These are phyloP conservation scores for Penicillium bialowiezense DNA, from an alignment of 495 filamentous ascomycete genomes.

Conservation along the genomic window DNA sequence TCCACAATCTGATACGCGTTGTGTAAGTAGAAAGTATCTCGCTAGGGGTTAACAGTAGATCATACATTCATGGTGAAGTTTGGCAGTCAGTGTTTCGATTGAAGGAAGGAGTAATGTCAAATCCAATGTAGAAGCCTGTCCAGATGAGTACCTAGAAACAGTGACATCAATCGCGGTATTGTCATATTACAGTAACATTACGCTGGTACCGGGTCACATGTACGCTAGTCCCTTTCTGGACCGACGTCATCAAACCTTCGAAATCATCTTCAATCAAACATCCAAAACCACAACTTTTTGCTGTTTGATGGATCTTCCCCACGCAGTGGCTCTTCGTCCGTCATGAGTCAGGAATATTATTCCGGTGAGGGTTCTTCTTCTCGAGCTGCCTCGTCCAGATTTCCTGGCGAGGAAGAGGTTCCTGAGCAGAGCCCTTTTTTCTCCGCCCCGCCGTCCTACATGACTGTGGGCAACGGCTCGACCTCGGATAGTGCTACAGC, in stretches of 20 bases:
- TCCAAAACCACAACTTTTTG: slow-evolving; percentile 2
- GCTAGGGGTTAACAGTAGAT: background rate
- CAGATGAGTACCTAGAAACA: background rate
- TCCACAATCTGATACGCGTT: slow-evolving; percentile 69
- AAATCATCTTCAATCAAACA: slow-evolving; percentile 23
- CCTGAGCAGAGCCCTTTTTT: slow-evolving; percentile 28
- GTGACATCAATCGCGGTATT: slow-evolving; percentile 8
- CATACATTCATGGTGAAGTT: slow-evolving; percentile 60
- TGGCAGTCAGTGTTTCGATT: background rate
- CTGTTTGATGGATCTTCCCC: slow-evolving; percentile 15
- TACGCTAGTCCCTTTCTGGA: slow-evolving; percentile 21
- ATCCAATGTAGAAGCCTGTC: background rate
- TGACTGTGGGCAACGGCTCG: slow-evolving; percentile 83
- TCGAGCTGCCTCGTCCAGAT: slow-evolving; percentile 36
- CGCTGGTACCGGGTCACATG: slow-evolving; percentile 25
- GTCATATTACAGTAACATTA: slow-evolving; percentile 10
- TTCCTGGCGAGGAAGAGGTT: slow-evolving; percentile 27
- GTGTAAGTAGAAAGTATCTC: slow-evolving; percentile 2
- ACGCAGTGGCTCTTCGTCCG: slow-evolving; percentile 15
- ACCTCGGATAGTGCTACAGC: slow-evolving; percentile 70
- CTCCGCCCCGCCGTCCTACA: slow-evolving; percentile 60
- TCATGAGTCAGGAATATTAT: slow-evolving; percentile 75
- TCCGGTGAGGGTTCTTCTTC: slow-evolving; percentile 42
- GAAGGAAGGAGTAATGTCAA: background rate
- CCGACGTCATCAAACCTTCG: slow-evolving; percentile 18